These are phyloP conservation scores for Pleoardoris graminearum DNA, from an alignment of 2,329 filamentous ascomycete genomes.

Conservation along the genomic window DNA sequence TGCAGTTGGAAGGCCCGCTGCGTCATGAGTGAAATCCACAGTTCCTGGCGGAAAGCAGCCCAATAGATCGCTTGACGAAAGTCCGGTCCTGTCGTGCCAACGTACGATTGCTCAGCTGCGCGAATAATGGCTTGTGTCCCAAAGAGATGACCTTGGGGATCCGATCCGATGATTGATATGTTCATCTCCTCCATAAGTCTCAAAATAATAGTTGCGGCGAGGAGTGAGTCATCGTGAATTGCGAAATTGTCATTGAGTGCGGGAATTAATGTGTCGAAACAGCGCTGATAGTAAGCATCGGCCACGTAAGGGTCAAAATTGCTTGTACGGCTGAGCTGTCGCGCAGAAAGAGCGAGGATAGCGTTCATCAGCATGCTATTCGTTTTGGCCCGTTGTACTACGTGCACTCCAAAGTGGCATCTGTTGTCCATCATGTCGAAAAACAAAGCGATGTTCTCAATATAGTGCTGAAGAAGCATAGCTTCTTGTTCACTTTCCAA, in stretches of 20 bases:
- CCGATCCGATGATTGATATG: constrained; percentile 41
- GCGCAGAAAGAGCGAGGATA: constrained; percentile 48
- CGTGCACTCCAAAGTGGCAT: constrained; percentile 40
- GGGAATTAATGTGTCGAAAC: constrained; percentile 48
- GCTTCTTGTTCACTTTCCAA: constrained; percentile 43
- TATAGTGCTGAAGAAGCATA: constrained; percentile 43
- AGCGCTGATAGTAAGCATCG: constrained; percentile 48
- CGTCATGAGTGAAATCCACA: constrained; percentile 45
- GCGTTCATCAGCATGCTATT: constrained; percentile 49
- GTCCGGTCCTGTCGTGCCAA: constrained; percentile 34
- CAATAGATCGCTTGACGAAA: constrained; percentile 45
- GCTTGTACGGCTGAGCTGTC: constrained; percentile 47
- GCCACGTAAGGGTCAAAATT: constrained; percentile 48
- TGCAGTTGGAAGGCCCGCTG: constrained; percentile 42
- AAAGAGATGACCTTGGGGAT: constrained; percentile 45
- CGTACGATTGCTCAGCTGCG: constrained; percentile 39
- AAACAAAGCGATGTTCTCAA: constrained; percentile 43
- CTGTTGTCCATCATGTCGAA: constrained; percentile 43
- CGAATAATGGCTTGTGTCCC: constrained; percentile 45
- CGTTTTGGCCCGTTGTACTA: constrained; percentile 42
- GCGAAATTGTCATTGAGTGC: constrained; percentile 46
- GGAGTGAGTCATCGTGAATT: constrained; percentile 46
- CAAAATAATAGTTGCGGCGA: constrained; percentile 49
- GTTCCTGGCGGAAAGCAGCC: constrained; percentile 44
- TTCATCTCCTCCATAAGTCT: constrained; percentile 50